Base-by-base conservation (phyloP, 345 rosid genomes). In the Salix dunnii region DNA sequence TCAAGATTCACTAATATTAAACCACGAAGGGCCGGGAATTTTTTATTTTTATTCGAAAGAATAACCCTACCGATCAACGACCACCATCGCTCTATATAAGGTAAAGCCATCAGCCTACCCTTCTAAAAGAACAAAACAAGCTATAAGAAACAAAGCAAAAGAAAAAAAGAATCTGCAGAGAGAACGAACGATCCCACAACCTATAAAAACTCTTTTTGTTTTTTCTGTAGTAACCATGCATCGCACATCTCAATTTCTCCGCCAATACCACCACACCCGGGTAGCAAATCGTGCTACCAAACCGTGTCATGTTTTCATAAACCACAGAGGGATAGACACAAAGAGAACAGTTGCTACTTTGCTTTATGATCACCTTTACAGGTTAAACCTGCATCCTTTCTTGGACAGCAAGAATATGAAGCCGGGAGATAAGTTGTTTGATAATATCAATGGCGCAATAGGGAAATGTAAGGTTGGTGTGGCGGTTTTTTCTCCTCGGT, bases 391-490 rank as follows among this genome's bases (percentile, higher is more conserved):
- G 17, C 79, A 74, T 13, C 89, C 94, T 3, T 90, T 92, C 89
- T 71, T 92, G 84, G 97, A 92, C 70, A 80, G 82, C 82, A 92
- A 88, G 87, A 92, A 84, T 49, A 90, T 90, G 94, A 92, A 89
- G 64, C 97, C 94, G 0, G 97, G 97, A 0, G 94, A 92, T 68
- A 89, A 89, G 74, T 75, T 92, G 63, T 89, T 87, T 2, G 94
- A 92, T 67, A 80, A 88, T 72, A 92, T 90, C 62, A 81, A 90
- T 48, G 25, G 62, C 1, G 92, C 88, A 6, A 87, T 90, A 12
- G 74, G 71, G 18, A 68, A 75, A 64, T 92, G 93, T 28, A 89
- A 85, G 73, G 80, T 92, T 18, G 90, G 88, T 1, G 86, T 92
- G 0, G 51, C 97, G 0, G 89, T 92, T 9, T 88, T 92, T 51